Evolutionary conservation across 768 basidiomycete species (phyloP), one percentile per base, ranked within the genome.

Genomic region (Pulveroboletus sp.): DNA sequence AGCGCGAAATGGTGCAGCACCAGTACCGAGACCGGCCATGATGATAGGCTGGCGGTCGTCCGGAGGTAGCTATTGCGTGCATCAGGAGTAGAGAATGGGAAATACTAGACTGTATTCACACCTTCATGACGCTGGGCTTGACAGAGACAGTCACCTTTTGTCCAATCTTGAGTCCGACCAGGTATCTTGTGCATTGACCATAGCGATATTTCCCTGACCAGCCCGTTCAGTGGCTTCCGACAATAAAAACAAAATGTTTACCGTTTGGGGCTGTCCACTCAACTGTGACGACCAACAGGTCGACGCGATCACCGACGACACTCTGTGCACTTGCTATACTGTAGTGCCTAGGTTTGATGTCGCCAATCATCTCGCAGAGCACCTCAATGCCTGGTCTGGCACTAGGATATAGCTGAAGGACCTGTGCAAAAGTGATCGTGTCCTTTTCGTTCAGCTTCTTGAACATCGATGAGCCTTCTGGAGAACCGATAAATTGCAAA

Each of bases 121-220:
- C 89, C 79, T 97, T 98, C 96, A 99, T 98, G 27, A 99, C 96
- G 64, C 93, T 96, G 24, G 96, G 96, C 69, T 96, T 96, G 71
- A 98, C 87, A 6, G 94, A 97, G 8, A 96, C 95, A 0, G 93
- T 97, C 18, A 97, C 93, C 69, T 95, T 86, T 66, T 91, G 88
- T 17, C 95, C 96, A 33, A 86, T 67, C 62, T 81, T 80, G 39
- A 99, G 78, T 36, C 78, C 83, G 3, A 87, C 85, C 35, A 98
- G 85, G 69, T 98, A 99, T 52, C 93, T 81, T 5, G 96, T 98
- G 65, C 95, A 98, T 71, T 99, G 96, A 24, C 96, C 96, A 66
- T 81, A 95, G 53, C 89, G 81, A 17, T 73, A 76, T 17, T 80
- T 68, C 43, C 91, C 94, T 94, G 54, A 1, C 33, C 47, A 39